Percentiles rank a stretch among this genome's conserved stretches.
phyloP scores from a whole-genome alignment of 768 basidiomycete species.

The Solioccasus polychromus region DNA sequence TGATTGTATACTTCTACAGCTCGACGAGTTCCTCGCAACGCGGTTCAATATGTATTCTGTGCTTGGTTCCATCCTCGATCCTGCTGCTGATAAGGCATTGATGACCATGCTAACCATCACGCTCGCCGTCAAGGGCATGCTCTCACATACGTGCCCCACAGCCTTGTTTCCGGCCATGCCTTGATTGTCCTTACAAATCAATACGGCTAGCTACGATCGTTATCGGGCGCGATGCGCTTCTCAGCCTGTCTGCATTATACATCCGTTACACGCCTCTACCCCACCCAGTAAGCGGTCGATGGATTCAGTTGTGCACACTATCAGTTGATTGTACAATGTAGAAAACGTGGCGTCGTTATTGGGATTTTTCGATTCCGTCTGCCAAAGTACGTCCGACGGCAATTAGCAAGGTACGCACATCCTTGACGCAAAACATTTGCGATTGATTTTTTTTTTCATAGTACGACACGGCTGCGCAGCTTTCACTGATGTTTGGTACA shows the following conservation, averaged over 20 bases:
- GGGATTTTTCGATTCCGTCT: constrained; percentile 94
- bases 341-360: constrained; percentile 93
- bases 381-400: constrained; percentile 90
- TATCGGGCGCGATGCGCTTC: constrained; percentile 82
- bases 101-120: constrained; percentile 93
- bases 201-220: constrained; percentile 85
- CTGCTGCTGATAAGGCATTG: constrained; percentile 93
- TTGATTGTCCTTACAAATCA: constrained; percentile 28
- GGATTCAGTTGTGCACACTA: neutral
- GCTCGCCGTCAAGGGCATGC: constrained; percentile 74
- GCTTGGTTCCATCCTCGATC: constrained; percentile 94
- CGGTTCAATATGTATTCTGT: constrained; percentile 84
- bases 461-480: constrained; percentile 91
- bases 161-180: neutral
- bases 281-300: constrained; percentile 55
- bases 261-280: constrained; percentile 91
- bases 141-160: constrained; percentile 64
- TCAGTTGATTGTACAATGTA: constrained; percentile 37
- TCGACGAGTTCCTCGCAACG: constrained; percentile 89
- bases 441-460: constrained; percentile 29
- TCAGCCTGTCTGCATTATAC: constrained; percentile 88
- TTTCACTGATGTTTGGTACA: constrained; percentile 85
- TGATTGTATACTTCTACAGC: too few relatives aligned
- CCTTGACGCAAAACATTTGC: neutral
- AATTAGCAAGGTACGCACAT: constrained; percentile 77